These are phyloP conservation scores for Phyllosticta citriasiana DNA, from an alignment of 2,329 filamentous ascomycete species.

Conservation along the genomic window DNA sequence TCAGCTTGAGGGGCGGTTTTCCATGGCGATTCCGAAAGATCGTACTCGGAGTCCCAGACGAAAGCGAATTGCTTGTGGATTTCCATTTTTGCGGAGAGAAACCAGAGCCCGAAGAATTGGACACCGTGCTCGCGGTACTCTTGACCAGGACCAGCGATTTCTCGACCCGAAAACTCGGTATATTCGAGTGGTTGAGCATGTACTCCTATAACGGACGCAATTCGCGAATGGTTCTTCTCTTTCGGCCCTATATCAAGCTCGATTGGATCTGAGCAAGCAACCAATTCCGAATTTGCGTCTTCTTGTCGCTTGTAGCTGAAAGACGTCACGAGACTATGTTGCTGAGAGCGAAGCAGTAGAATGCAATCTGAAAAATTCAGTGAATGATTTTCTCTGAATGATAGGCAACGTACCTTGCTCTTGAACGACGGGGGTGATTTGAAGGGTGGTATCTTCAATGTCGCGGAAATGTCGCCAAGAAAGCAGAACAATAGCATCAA, in stretches of 20 bases:
- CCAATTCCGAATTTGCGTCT: neutral
- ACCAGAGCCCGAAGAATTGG: slow-evolving; percentile 21
- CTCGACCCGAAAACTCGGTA: slow-evolving; percentile 3
- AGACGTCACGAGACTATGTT: slow-evolving; percentile 22
- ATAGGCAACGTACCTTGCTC: slow-evolving; percentile 21
- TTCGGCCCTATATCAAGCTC: slow-evolving; percentile 13
- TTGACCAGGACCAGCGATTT: slow-evolving; percentile 8
- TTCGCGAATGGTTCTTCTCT: neutral
- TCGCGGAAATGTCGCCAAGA: slow-evolving; percentile 47
- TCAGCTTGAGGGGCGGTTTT: slow-evolving; percentile 8
- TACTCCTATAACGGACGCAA: neutral
- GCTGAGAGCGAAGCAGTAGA: slow-evolving; percentile 23
- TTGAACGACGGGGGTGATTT: slow-evolving; percentile 19
- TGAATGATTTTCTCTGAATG: neutral
- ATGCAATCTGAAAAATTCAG: slow-evolving; percentile 16
- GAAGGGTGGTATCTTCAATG: slow-evolving; percentile 42
- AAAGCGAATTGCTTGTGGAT: slow-evolving; percentile 17
- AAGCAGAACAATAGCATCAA: slow-evolving; percentile 28
- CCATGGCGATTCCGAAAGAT: neutral
- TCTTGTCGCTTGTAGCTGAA: slow-evolving; percentile 19
- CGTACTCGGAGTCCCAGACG: slow-evolving; percentile 4
- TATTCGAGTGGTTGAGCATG: slow-evolving; percentile 15
- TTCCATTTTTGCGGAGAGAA: slow-evolving; percentile 18
- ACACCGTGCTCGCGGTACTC: slow-evolving; percentile 14
- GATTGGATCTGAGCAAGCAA: slow-evolving; percentile 20